A percentile compares a stretch with the other conserved stretches of the same genome.
phyloP scores from a whole-genome alignment of 306 rosid species.

The Prunus persica region DNA sequence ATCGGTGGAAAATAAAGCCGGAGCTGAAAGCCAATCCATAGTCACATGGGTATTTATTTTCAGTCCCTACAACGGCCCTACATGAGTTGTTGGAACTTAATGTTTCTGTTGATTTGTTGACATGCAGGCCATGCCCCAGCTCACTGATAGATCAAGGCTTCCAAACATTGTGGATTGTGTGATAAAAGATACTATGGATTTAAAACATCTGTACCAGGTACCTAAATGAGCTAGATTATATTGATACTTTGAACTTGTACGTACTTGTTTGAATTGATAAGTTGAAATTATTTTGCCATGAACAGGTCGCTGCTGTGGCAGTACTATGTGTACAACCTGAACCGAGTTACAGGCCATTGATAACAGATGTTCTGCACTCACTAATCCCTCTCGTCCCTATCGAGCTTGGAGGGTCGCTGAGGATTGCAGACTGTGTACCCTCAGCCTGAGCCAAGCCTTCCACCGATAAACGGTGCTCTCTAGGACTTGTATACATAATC shows the following conservation, averaged over 20 bases:
- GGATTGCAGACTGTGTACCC: constrained; percentile 45
- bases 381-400: constrained; percentile 79
- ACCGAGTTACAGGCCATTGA: constrained; percentile 84
- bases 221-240: constrained; percentile 11
- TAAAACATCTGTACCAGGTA: constrained; percentile 94
- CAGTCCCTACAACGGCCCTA: background rate
- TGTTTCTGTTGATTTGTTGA: constrained; percentile 8
- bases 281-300: constrained; percentile 11
- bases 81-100: background rate
- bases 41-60: constrained; percentile 67
- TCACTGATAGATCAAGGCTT: constrained; percentile 81
- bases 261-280: constrained; percentile 3
- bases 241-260: background rate
- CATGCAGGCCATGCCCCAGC: constrained; percentile 92
- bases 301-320: constrained; percentile 96
- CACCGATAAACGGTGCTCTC: constrained; percentile 13
- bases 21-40: constrained; percentile 59
- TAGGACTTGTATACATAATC: background rate
- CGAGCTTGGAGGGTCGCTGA: constrained; percentile 84
- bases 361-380: constrained; percentile 88
- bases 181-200: constrained; percentile 80
- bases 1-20: constrained; percentile 55
- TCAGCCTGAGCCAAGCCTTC: constrained; percentile 17
- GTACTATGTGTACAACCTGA: constrained; percentile 90
- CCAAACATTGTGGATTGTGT: constrained; percentile 73